A percentile compares a stretch with the other conserved stretches of the same genome.
Conservation (phyloP, 208 protist species). For the Acanthamoeba culbertsoni region DNA sequence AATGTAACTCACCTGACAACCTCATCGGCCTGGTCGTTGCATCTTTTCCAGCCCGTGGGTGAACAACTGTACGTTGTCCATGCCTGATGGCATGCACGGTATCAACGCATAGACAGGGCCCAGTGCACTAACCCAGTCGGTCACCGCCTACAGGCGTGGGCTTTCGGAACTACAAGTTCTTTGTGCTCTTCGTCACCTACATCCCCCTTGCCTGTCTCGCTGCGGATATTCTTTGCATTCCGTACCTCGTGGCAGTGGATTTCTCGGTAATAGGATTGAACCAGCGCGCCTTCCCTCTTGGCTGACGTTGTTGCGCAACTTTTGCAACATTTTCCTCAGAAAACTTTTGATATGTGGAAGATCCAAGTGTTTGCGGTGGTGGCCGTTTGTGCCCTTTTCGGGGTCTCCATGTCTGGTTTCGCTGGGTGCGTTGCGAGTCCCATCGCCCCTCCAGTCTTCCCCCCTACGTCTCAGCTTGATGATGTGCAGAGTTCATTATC, state of each 20-base stretch:
- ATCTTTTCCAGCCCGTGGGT: constrained; percentile 61
- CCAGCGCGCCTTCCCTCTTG: too few relatives aligned
- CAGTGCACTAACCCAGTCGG: not conserved
- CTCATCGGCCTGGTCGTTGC: too few relatives aligned
- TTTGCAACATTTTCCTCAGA: not conserved
- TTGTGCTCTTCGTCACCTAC: constrained; percentile 57
- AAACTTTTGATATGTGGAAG: constrained; percentile 30
- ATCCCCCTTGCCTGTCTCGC: constrained; percentile 5
- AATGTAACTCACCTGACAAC: too few relatives aligned
- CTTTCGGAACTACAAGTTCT: constrained; percentile 60
- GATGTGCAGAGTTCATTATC: not conserved
- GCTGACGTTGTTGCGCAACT: not conserved
- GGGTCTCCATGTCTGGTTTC: constrained; percentile 30
- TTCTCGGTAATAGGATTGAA: not conserved
- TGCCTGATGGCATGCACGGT: not conserved
- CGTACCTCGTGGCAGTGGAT: not conserved
- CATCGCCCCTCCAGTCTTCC: not conserved
- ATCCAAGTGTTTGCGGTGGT: constrained; percentile 51
- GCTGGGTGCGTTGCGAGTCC: not conserved
- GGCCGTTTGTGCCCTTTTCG: constrained; percentile 37
- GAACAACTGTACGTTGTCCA: constrained; percentile 34
- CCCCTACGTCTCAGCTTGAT: not conserved
- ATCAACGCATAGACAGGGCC: not conserved
- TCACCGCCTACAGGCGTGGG: not conserved
- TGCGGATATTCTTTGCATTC: not conserved